A percentile compares a stretch with the other conserved stretches of the same genome.
phyloP scores from a whole-genome alignment of 176 grass and related monocot genomes.

The Eragrostis nindensis region DNA sequence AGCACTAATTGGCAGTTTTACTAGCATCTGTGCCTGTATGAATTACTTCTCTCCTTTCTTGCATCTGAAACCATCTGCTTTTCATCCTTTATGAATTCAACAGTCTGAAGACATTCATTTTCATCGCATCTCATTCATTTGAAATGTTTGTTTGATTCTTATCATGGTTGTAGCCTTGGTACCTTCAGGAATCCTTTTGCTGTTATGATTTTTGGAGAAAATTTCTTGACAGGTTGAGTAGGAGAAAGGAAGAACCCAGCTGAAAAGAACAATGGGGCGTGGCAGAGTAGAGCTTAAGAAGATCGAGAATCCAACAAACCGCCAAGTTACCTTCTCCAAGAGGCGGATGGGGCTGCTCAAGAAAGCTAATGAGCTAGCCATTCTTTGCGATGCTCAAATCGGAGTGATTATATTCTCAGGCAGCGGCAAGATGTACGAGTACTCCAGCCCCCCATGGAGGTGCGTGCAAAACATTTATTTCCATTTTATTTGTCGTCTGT shows the following conservation, averaged over 20 bases:
- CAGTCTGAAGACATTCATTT: constrained; percentile 1
- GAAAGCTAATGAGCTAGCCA: constrained; percentile 76
- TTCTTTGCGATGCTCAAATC: constrained; percentile 78
- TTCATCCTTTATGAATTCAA: background rate
- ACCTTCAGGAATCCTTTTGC: constrained; percentile 7
- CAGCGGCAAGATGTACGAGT: constrained; percentile 80
- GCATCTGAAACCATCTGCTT: background rate
- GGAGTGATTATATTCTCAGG: constrained; percentile 74
- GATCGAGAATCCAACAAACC: constrained; percentile 77
- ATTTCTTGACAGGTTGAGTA: constrained; percentile 24
- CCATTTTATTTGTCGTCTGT: constrained; percentile 6
- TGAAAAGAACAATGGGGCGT: constrained; percentile 56
- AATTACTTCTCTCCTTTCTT: constrained; percentile 16
- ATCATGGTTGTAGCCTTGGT: constrained; percentile 22
- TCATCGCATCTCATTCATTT: background rate
- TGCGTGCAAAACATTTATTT: constrained; percentile 23
- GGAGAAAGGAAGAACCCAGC: constrained; percentile 20
- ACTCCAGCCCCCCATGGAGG: constrained; percentile 74
- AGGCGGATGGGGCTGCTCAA: constrained; percentile 74
- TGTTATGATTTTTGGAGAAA: background rate
- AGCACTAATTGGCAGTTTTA: background rate
- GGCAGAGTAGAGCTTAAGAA: constrained; percentile 84
- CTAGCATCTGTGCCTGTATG: constrained; percentile 1
- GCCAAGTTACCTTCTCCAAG: constrained; percentile 91
- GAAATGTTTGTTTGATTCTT: constrained; percentile 25